A percentile compares a stretch with the other conserved stretches of the same genome.
Conservation (phyloP, 208 protist species). For the Herpetomonas tarakana region DNA sequence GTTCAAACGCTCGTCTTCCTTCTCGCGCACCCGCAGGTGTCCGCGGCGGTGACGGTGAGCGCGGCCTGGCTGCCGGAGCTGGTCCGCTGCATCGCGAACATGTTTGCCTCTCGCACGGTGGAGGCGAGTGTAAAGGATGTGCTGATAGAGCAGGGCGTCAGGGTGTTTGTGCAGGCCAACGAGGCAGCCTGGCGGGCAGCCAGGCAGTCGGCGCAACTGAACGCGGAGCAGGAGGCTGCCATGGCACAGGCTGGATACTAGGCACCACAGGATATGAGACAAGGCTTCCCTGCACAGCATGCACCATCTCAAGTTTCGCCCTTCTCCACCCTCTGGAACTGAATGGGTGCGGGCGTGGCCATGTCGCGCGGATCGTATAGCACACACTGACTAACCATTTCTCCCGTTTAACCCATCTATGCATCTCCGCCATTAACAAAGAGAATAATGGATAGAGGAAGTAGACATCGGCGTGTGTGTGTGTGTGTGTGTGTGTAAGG, state of each 20-base stretch:
- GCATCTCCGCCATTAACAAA: too few relatives aligned
- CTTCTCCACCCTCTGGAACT: too few relatives aligned
- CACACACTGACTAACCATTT: too few relatives aligned
- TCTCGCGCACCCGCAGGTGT: conserved; percentile 14
- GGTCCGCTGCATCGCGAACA: conserved; percentile 30
- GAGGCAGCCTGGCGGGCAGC: conserved; percentile 31
- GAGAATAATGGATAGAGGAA: too few relatives aligned
- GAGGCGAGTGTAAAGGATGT: conserved; percentile 46
- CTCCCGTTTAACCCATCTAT: too few relatives aligned
- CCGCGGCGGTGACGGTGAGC: conserved; percentile 16
- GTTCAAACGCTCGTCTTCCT: conserved; percentile 47
- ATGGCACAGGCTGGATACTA: conserved; percentile 31
- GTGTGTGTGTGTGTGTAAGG: too few relatives aligned
- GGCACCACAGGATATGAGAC: too few relatives aligned
- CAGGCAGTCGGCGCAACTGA: conserved; percentile 19
- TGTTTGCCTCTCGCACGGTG: conserved; percentile 43
- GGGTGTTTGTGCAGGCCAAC: conserved; percentile 22
- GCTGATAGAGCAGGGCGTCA: conserved; percentile 32
- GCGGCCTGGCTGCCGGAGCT: conserved; percentile 33
- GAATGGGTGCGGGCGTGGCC: too few relatives aligned
- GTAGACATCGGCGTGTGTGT: too few relatives aligned
- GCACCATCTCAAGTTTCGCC: too few relatives aligned
- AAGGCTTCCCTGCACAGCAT: background rate
- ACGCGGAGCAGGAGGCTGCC: conserved; percentile 27
- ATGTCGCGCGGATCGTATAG: too few relatives aligned